Evolutionary conservation across 192 early-diverging fungal species (phyloP).

Genomic region (Phlyctochytrium arcticum): DNA sequence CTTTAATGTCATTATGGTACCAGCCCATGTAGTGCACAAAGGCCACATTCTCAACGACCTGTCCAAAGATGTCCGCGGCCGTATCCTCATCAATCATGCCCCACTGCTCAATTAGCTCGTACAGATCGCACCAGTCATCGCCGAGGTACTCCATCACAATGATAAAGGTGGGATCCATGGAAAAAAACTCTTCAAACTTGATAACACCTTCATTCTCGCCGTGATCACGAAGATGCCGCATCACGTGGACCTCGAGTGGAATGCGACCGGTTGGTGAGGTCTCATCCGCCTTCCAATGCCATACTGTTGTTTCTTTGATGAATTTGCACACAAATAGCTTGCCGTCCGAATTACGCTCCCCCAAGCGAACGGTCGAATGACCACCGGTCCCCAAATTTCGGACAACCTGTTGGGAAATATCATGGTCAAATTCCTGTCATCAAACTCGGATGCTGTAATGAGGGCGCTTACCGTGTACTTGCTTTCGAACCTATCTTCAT

Average conservation of each 20-base stretch:
- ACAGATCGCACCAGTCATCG: constrained; percentile 53
- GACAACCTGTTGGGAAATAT: constrained; percentile 26
- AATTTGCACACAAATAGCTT: constrained; percentile 43
- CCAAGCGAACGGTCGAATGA: constrained; percentile 48
- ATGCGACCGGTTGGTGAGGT: constrained; percentile 10
- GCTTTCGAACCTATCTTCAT: too few relatives aligned
- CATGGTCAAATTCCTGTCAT: neutral
- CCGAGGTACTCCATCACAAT: constrained; percentile 59
- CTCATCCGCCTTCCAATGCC: constrained; percentile 42
- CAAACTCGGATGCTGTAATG: neutral
- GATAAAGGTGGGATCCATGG: constrained; percentile 25
- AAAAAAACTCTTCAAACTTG: constrained; percentile 36
- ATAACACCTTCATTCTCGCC: constrained; percentile 22
- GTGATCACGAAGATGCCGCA: constrained; percentile 22
- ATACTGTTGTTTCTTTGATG: constrained; percentile 38
- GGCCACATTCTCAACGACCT: constrained; percentile 36
- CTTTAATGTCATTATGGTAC: constrained; percentile 59
- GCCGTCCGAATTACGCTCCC: constrained; percentile 9
- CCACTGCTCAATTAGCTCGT: constrained; percentile 48
- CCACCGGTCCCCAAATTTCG: constrained; percentile 48
- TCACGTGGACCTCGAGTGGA: constrained; percentile 37
- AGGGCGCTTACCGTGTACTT: neutral
- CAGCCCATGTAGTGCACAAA: constrained; percentile 35
- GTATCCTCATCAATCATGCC: constrained; percentile 41
- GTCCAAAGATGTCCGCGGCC: constrained; percentile 38